Evolutionary conservation across 306 rosid genomes (phyloP).

Genomic region (Dryas drummondii): DNA sequence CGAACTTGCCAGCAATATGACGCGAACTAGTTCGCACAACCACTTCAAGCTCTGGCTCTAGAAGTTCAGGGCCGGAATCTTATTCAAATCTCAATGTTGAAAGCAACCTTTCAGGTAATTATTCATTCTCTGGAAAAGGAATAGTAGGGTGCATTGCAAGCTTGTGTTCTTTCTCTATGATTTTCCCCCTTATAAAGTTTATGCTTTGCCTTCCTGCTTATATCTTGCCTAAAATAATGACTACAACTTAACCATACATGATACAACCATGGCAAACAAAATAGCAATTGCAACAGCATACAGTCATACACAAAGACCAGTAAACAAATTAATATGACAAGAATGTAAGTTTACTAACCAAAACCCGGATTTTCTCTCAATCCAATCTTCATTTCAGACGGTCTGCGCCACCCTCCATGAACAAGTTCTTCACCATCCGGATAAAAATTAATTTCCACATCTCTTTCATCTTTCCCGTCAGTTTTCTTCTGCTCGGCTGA

Average conservation of each 20-base stretch:
- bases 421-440: slow-evolving; percentile 42
- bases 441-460: slow-evolving; percentile 40
- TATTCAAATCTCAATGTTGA: not conserved
- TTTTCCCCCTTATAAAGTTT: not conserved
- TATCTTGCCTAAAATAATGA: not conserved
- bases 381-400: slow-evolving; percentile 59
- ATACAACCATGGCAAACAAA: not conserved
- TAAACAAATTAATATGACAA: not conserved
- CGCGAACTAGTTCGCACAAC: not conserved
- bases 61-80: not conserved
- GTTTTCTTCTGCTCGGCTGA: slow-evolving; percentile 43
- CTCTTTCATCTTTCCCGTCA: slow-evolving; percentile 34
- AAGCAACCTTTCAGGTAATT: not conserved
- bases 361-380: slow-evolving; percentile 65
- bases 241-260: not conserved
- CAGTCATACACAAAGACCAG: not conserved
- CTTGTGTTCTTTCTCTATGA: not conserved
- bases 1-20: not conserved
- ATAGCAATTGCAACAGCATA: slow-evolving; percentile 1
- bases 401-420: slow-evolving; percentile 46
- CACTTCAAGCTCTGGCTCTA: not conserved
- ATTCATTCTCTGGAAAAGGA: not conserved
- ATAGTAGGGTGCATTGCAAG: not conserved
- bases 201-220: not conserved
- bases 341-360: slow-evolving; percentile 47